Percentiles rank a stretch among this genome's conserved stretches.
Evolutionary conservation across 805 yeast species (phyloP).

Genomic region (Hemisphaericaspora nanyangensis): DNA sequence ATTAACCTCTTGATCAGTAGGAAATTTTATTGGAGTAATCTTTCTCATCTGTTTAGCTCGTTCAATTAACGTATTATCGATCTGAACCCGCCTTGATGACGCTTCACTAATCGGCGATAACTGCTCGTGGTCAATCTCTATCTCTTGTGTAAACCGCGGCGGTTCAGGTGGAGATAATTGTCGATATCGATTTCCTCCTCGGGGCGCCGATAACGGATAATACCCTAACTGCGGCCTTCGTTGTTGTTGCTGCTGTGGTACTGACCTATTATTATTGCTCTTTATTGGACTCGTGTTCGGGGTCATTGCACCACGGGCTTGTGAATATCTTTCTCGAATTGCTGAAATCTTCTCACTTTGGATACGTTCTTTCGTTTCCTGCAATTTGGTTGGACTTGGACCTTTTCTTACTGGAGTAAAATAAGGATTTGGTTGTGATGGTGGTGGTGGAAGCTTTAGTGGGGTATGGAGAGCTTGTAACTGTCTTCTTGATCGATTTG

Average conservation of each 20-base stretch:
- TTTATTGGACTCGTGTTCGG: conserved; percentile 5
- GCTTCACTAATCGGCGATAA: conserved; percentile 1
- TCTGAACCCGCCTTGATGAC: conserved; percentile 4
- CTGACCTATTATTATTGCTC: neutral
- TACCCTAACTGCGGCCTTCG: neutral
- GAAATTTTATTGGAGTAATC: conserved; percentile 36
- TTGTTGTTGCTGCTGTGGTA: neutral
- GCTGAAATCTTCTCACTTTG: conserved; percentile 32
- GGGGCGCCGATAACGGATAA: neutral
- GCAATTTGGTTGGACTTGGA: conserved; percentile 33
- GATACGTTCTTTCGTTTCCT: conserved; percentile 36
- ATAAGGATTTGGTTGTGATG: neutral
- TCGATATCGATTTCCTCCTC: neutral
- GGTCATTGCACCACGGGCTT: conserved; percentile 16
- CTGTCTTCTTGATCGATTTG: conserved; percentile 15
- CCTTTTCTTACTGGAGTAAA: conserved; percentile 22
- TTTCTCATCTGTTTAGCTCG: conserved; percentile 31
- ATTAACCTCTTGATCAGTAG: conserved; percentile 22
- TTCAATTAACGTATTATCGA: conserved; percentile 19
- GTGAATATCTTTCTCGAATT: conserved; percentile 28
- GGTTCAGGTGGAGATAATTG: conserved; percentile 13
- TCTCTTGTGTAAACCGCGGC: conserved; percentile 14
- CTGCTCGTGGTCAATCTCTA: conserved; percentile 1
- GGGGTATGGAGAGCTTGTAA: neutral
- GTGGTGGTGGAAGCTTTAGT: neutral